These are phyloP conservation scores for Malassezia arunalokei DNA, from an alignment of 1,284 basidiomycete genomes.

Conservation along the genomic window DNA sequence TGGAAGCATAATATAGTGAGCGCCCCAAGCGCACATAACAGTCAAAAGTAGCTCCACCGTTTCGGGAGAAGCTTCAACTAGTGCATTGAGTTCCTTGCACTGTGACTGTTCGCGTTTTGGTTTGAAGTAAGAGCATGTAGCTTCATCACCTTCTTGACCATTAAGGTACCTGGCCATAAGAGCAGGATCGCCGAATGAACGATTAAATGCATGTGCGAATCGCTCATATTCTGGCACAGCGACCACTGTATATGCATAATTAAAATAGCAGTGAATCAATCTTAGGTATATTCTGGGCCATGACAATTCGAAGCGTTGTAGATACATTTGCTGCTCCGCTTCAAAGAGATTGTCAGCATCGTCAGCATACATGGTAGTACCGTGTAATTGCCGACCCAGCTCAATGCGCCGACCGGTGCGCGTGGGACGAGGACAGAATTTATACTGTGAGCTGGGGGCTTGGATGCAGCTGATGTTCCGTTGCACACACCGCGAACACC, in stretches of 20 bases:
- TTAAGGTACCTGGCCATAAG: constrained; percentile 40
- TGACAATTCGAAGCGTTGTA: background rate
- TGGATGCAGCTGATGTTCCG: constrained; percentile 32
- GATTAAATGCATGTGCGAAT: constrained; percentile 34
- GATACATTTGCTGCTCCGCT: background rate
- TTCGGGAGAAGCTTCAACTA: constrained; percentile 12
- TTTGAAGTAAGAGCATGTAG: constrained; percentile 1
- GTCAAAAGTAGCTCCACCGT: constrained; percentile 32
- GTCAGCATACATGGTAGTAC: constrained; percentile 16
- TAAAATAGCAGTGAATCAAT: constrained; percentile 35
- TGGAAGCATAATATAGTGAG: constrained; percentile 28
- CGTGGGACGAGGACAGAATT: constrained; percentile 33
- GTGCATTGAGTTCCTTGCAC: constrained; percentile 1
- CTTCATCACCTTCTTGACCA: constrained; percentile 22
- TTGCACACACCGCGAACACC: constrained; percentile 31
- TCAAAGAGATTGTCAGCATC: background rate
- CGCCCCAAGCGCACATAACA: constrained; percentile 35
- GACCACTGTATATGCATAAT: constrained; percentile 32
- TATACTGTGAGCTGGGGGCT: constrained; percentile 28
- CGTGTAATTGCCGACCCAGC: constrained; percentile 38
- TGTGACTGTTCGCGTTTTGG: background rate
- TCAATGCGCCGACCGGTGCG: constrained; percentile 42
- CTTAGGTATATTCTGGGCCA: constrained; percentile 13
- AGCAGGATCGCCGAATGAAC: constrained; percentile 28
- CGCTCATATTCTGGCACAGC: constrained; percentile 34